Base-by-base conservation (phyloP, 2,329 filamentous ascomycete genomes). In the Lachnellula hyalina region DNA sequence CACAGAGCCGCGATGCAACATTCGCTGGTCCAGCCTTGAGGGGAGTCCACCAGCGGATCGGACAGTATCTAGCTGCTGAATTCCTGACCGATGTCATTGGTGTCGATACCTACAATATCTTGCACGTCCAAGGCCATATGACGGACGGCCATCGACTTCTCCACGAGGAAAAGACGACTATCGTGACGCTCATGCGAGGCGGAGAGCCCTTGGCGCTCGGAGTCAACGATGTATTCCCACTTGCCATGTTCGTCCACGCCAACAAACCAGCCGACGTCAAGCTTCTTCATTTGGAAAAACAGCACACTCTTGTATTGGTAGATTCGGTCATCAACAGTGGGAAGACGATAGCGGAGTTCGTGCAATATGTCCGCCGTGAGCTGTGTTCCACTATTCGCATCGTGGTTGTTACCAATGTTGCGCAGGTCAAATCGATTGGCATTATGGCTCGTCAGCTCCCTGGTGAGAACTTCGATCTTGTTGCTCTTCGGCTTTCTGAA, bases 301-400 rank as follows among this genome's bases (percentile, higher is more conserved):
- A 69, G 45, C 48, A 54, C 14, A 77, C 70, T 0, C 63, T 84
- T 0, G 60, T 86, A 1, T 65, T 86, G 3, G 80, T 85, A 1
- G 83, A 85, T 63, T 82, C 78, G 0, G 81, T 85, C 1, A 67
- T 85, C n/a, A 84, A 86, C 58, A 82, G 63, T 34, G 81, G 82
- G 4, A 73, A 73, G 49, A 74, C 77, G 0, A 63, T 82, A 5
- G 54, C 75, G 1, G 65, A 76, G 2, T 83, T 82, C 59, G 68
- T 82, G 12, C 34, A 71, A 17, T 73, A 70, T 15, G 68, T 85
- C n/a, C 74, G 76, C 5, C 7, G 9, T 9, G 58, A 53, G 0
- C 49, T 79, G 0, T 21, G 74, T 52, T 25, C 64, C 0, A 59
- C 56, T 4, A 65, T 80, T 36, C 70, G 68, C 14, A 76, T 86